Evolutionary conservation across 768 basidiomycete species (phyloP).

Genomic region (Serendipita sp.): DNA sequence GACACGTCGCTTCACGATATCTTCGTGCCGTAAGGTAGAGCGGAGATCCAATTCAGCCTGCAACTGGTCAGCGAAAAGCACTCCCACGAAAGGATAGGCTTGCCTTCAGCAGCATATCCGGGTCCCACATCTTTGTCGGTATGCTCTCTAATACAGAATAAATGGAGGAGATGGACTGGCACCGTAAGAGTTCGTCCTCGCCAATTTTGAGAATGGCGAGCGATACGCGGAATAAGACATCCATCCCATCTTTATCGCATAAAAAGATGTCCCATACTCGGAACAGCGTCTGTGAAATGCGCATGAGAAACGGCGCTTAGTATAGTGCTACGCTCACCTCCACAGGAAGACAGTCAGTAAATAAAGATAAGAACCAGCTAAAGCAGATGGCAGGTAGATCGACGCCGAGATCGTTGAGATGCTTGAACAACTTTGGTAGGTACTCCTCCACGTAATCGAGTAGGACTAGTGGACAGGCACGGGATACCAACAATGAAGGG

Average conservation of each 20-base stretch:
- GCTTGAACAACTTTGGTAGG: slow-evolving; percentile 56
- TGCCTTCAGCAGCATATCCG: slow-evolving; percentile 81
- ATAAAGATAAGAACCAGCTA: slow-evolving; percentile 94
- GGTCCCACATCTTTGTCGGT: slow-evolving; percentile 87
- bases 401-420: slow-evolving; percentile 66
- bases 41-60: slow-evolving; percentile 48
- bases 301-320: neutral
- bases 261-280: slow-evolving; percentile 94
- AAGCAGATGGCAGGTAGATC: slow-evolving; percentile 93
- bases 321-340: slow-evolving; percentile 39
- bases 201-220: slow-evolving; percentile 72
- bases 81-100: neutral
- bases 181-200: slow-evolving; percentile 68
- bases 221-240: slow-evolving; percentile 81
- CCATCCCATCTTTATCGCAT: slow-evolving; percentile 58
- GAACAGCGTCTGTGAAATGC: slow-evolving; percentile 57
- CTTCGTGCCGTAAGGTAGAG: slow-evolving; percentile 33
- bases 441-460: slow-evolving; percentile 71
- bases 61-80: neutral
- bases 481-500: slow-evolving; percentile 76
- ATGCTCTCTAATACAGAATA: slow-evolving; percentile 81
- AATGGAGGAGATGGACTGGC: slow-evolving; percentile 73
- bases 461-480: slow-evolving; percentile 85
- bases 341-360: slow-evolving; percentile 90
- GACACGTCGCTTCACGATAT: slow-evolving; percentile 39